phyloP scores from a whole-genome alignment of 1,284 basidiomycete species.

The Flammula alnicola region DNA sequence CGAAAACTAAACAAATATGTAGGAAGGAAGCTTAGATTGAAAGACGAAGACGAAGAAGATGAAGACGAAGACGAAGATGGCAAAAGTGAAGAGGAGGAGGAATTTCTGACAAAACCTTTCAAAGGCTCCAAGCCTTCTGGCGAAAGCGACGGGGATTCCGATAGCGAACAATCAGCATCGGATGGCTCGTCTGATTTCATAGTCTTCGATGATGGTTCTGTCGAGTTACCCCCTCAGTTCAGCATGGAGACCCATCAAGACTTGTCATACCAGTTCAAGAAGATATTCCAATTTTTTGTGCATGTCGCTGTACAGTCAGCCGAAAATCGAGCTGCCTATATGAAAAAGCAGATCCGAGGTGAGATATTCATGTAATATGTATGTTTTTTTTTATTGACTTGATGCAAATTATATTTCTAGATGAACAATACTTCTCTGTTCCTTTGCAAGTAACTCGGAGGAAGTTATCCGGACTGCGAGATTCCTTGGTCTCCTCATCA shows the following conservation, averaged over 20 bases:
- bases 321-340: constrained; percentile 55
- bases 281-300: constrained; percentile 85
- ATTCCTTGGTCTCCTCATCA: constrained; percentile 77
- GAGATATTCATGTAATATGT: constrained; percentile 17
- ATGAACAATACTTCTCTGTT: constrained; percentile 73
- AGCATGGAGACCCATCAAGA: constrained; percentile 80
- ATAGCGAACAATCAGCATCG: constrained; percentile 28
- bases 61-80: constrained; percentile 14
- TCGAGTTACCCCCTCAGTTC: constrained; percentile 72
- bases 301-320: constrained; percentile 70
- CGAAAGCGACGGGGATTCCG: constrained; percentile 34
- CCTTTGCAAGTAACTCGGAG: constrained; percentile 65
- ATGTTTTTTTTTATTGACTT: neutral
- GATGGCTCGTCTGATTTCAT: constrained; percentile 64
- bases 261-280: constrained; percentile 78
- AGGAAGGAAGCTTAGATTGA: constrained; percentile 33
- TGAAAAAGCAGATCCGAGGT: constrained; percentile 61
- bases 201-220: constrained; percentile 66
- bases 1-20: neutral
- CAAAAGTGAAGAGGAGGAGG: constrained; percentile 8
- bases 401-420: constrained; percentile 33
- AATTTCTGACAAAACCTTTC: constrained; percentile 35
- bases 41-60: constrained; percentile 22
- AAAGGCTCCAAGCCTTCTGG: constrained; percentile 45
- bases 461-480: constrained; percentile 67